Evolutionary conservation across 2,329 filamentous ascomycete species (phyloP), one percentile per base, ranked within the genome.

Genomic region (Aureobasidium sp.): DNA sequence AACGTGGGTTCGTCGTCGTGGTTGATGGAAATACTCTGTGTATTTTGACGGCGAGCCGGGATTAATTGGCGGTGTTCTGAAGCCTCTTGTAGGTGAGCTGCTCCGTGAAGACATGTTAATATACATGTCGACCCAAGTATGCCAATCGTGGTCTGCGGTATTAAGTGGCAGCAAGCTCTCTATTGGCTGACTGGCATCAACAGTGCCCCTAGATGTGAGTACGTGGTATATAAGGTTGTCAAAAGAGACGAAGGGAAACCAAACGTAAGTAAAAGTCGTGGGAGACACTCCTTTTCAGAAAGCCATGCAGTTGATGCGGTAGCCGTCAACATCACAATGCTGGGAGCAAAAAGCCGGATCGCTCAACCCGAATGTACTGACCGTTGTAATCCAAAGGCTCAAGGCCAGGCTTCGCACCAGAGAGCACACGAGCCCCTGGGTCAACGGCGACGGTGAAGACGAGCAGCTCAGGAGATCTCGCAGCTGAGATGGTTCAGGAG

Each of bases 1-100:
- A 32, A 60, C n/a, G 17, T 52, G 57, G 5, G 36, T 44, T 13
- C 57, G 57, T 61, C 57, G 57, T 51, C 57, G 47, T 39, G 57
- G 47, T 52, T 51, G 46, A 2, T 39, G 24, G 9, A 47, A 61
- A 20, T 47, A 46, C 17, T 41, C 44, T 34, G 41, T 52, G 27
- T 51, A 44, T 34, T 41, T 59, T 17, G 57, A 43, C 4, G 57
- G 57, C 37, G 47, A 51, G 29, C 57, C 57, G 0, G 57, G 57
- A n/a, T 47, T 61, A 8, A 47, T 52, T 36, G 32, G 12, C 5
- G 47, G 37, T 20, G 57, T 60, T 26, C 46, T 36, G 12, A n/a
- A 37, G 3, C 36, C 57, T 27, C 36, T 61, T 8, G 27, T n/a
- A 1, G 57, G 47, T 20, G 57, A 36, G 10, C 57, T 39, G 29